phyloP scores from a whole-genome alignment of 495 filamentous ascomycete species.

The Aspergillus diversus region DNA sequence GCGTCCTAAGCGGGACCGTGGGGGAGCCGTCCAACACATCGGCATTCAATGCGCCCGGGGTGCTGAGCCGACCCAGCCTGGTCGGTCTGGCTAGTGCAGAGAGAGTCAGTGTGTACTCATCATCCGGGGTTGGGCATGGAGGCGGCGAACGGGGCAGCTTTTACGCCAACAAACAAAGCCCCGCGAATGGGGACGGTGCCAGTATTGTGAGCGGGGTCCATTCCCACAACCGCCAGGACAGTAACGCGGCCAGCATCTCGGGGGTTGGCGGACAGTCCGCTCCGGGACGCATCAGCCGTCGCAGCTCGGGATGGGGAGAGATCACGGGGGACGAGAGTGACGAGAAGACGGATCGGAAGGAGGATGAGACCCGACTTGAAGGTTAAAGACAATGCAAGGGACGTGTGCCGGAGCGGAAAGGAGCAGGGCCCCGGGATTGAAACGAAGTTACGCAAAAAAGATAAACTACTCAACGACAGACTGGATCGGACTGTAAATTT shows the following conservation, averaged over 20 bases:
- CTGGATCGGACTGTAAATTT: slow-evolving; percentile 4
- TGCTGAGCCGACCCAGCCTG: slow-evolving; percentile 55
- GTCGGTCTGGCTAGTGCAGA: slow-evolving; percentile 71
- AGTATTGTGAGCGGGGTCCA: slow-evolving; percentile 78
- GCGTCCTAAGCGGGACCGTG: slow-evolving; percentile 80
- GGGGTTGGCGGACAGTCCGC: slow-evolving; percentile 44
- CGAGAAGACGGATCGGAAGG: slow-evolving; percentile 32
- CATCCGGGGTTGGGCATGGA: slow-evolving; percentile 67
- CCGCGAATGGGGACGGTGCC: slow-evolving; percentile 64
- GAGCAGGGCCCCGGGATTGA: neutral
- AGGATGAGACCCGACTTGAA: slow-evolving; percentile 13
- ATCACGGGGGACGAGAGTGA: slow-evolving; percentile 51
- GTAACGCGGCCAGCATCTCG: slow-evolving; percentile 74
- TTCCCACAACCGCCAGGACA: slow-evolving; percentile 80
- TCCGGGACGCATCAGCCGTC: slow-evolving; percentile 57
- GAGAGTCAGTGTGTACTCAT: slow-evolving; percentile 84
- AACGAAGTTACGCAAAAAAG: neutral
- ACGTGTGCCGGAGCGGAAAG: neutral
- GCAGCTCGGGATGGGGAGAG: slow-evolving; percentile 67
- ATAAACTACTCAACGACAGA: neutral
- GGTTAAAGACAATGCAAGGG: neutral
- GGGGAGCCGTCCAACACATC: slow-evolving; percentile 56
- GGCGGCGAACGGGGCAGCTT: slow-evolving; percentile 78
- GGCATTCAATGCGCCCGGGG: slow-evolving; percentile 54
- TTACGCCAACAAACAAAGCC: slow-evolving; percentile 69